Evolutionary conservation across 108 stramenopile genomes (phyloP), one percentile per base, ranked within the genome.

Genomic region (Aurantiochytrium sp.): DNA sequence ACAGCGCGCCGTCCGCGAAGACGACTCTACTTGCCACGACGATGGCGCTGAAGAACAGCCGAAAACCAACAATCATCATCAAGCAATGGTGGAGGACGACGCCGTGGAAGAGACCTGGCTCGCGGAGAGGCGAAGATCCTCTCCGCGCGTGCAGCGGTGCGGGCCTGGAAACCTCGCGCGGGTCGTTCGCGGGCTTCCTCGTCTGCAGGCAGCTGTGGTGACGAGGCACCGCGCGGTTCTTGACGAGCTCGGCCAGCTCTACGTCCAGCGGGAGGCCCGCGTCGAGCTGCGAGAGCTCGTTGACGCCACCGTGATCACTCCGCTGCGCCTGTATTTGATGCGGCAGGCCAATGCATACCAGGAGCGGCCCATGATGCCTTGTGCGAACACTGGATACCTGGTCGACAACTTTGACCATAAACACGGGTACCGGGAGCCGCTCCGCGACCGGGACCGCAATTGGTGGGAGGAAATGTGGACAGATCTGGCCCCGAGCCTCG

Each of bases 401-500:
- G 21, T 81, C n/a, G 73, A 81, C 24, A 81, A 81, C 45, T 81
- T 81, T 41, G 73, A 81, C 24, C 73, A 81, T n/a, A 81, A 81
- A 42, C 73, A 81, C 30, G 73, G 73, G 6, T 81, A 81, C 1
- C 42, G 30, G 1, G 73, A 81, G 45, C 73, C 73, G 6, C 12
- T 81, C 73, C 73, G 73, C n/a, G 24, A 81, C 73, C 12, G 73
- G 24, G 39, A 41, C 17, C 21, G 45, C 6, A 48, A 81, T 42
- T 81, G 73, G 73, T 48, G 73, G 45, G 73, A 81, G 24, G 42
- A 48, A 41, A 41, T 81, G 39, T 81, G 73, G 73, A 81, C 73
- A 0, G 45, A 41, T 48, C 39, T 81, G 6, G 73, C 73, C 19
- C 73, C 73, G 8, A 48, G 27, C 27, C 73, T 81, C 30, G 3